Percentiles rank a stretch among this genome's conserved stretches.
phyloP scores from a whole-genome alignment of 2,329 filamentous ascomycete genomes.

The Sarocladium kiliense region DNA sequence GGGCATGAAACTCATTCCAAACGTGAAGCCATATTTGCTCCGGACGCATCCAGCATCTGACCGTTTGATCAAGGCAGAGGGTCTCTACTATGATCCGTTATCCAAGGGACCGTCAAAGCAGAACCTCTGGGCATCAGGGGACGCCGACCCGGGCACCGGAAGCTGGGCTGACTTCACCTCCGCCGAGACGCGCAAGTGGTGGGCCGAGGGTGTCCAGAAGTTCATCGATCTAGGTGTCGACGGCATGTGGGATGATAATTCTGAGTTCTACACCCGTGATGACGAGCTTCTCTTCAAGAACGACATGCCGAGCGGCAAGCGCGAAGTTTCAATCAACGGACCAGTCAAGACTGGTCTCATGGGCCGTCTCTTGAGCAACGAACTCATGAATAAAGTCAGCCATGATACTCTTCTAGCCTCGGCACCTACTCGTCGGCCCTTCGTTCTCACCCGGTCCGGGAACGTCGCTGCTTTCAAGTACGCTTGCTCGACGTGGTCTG shows the following conservation, averaged over 20 bases:
- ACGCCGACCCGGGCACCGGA: background rate
- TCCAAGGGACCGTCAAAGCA: constrained; percentile 4
- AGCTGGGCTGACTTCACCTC: constrained; percentile 8
- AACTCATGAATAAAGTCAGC: constrained; percentile 6
- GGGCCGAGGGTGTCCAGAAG: constrained; percentile 4
- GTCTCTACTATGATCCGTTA: constrained; percentile 4
- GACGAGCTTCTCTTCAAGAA: constrained; percentile 9
- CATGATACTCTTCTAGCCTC: constrained; percentile 2
- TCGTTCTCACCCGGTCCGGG: constrained; percentile 1
- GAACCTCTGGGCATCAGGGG: background rate
- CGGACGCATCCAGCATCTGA: background rate
- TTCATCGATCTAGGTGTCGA: constrained; percentile 5
- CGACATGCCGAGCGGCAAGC: background rate
- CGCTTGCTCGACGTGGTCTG: constrained; percentile 7
- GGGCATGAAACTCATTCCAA: constrained; percentile 4
- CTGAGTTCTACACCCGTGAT: constrained; percentile 7
- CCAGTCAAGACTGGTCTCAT: constrained; percentile 3
- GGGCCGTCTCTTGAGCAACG: constrained; percentile 5
- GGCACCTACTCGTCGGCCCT: background rate
- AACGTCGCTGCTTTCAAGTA: constrained; percentile 7
- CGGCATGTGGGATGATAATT: constrained; percentile 8
- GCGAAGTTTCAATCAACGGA: background rate
- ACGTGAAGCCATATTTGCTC: constrained; percentile 7
- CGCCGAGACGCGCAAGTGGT: constrained; percentile 1
- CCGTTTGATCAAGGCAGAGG: constrained; percentile 1